Evolutionary conservation across 148 eudicot genomes (phyloP), one percentile per base, ranked within the genome.

Genomic region (Diospyros lotus): DNA sequence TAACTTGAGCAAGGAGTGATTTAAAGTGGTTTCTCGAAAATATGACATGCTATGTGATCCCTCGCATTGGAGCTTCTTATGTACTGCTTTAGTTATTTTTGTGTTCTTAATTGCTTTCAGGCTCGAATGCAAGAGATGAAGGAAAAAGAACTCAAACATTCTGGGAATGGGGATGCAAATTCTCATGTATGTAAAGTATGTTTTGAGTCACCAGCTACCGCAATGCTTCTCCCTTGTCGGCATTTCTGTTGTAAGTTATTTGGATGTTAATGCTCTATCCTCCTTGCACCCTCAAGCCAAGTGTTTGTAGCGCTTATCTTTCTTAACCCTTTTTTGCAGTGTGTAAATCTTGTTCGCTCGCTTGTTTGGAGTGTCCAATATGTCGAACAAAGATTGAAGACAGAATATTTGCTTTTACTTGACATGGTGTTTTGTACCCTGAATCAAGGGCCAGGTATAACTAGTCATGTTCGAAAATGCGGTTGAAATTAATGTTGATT

Each of bases 91-190:
- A 28, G 28, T 28, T 28, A 28, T 28, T 28, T 28, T 28, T 28
- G 13, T 46, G 44, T 10, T 62, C 0, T 39, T 39, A 59, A 55
- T 72, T 72, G 39, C 8, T 17, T 75, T 60, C 85, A 96, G 99
- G 99, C 99, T 75, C 85, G 97, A 64, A 89, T 96, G 93, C 97
- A 93, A 85, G 99, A 96, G 82, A 96, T 93, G 94, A 96, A 91
- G 80, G 99, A 96, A 58, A 91, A 93, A 86, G 99, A 93, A 79
- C 80, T 78, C n/a, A 88, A 82, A 77, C 52, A 80, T 76, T 69
- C 64, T 63, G 84, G 66, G 15, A 89, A 88, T 77, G 97, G 88
- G 63, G 99, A 89, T 69, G 77, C 85, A 18, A 91, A 89, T 80
- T 91, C 99, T 69, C 99, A 93, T 84, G 79, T 86, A 72, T 96